Evolutionary conservation across 1,284 basidiomycete species (phyloP).

Genomic region (Prillingera fragicola): DNA sequence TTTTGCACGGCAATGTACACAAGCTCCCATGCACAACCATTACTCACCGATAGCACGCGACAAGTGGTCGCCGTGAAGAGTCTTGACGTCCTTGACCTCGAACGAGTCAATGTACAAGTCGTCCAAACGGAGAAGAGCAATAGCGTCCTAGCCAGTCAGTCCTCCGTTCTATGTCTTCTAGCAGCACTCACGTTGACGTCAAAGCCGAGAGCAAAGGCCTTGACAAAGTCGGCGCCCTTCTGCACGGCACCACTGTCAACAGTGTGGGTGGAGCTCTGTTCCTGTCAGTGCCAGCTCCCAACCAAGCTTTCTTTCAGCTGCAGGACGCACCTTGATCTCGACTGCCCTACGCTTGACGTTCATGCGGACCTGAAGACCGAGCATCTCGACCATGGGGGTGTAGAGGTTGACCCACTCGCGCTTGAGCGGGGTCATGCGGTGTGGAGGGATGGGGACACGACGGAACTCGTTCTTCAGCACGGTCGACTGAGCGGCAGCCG

Average conservation of each 20-base stretch:
- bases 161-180: too few relatives aligned
- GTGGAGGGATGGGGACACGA: conserved; percentile 84
- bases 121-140: conserved; percentile 88
- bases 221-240: conserved; percentile 97
- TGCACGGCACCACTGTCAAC: conserved; percentile 86
- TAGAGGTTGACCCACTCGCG: conserved; percentile 98
- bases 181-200: conserved; percentile 77
- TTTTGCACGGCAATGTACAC: too few relatives aligned
- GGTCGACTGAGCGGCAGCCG: conserved; percentile 24
- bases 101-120: conserved; percentile 98
- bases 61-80: conserved; percentile 91
- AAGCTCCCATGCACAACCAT: background rate
- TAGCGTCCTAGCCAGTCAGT: conserved; percentile 66
- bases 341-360: conserved; percentile 83
- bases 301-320: background rate
- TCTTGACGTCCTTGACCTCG: conserved; percentile 98
- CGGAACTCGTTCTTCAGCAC: conserved; percentile 67
- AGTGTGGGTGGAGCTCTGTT: conserved; percentile 87
- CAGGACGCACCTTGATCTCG: conserved; percentile 72
- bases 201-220: conserved; percentile 90
- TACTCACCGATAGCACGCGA: conserved; percentile 82
- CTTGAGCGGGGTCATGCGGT: conserved; percentile 94
- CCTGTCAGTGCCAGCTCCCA: background rate
- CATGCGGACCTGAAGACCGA: conserved; percentile 93
- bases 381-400: conserved; percentile 88